Conservation (phyloP, 768 basidiomycete genomes). For the Podaxis rugospora region DNA sequence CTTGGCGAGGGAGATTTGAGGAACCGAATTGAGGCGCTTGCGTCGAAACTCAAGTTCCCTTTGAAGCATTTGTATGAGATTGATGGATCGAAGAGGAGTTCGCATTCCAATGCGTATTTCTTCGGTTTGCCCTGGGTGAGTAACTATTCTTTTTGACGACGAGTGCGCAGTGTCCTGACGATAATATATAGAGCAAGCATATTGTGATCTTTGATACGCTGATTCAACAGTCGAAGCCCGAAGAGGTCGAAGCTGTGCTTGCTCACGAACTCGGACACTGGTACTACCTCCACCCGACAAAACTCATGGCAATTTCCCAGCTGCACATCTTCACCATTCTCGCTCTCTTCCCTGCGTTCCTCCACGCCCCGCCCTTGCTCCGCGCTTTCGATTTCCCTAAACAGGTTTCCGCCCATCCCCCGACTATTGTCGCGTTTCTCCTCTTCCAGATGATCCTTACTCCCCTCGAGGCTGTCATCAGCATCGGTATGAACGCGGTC, state of each 20-base stretch:
- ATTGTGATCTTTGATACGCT: slow-evolving; percentile 98
- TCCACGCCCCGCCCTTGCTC: slow-evolving; percentile 74
- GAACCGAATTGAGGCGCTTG: slow-evolving; percentile 70
- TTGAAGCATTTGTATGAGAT: slow-evolving; percentile 94
- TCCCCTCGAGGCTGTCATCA: slow-evolving; percentile 71
- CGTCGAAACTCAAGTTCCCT: slow-evolving; percentile 84
- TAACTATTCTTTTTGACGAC: neutral
- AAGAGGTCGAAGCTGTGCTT: slow-evolving; percentile 93
- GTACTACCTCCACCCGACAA: slow-evolving; percentile 88
- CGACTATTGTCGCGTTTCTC: slow-evolving; percentile 81
- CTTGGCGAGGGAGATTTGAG: slow-evolving; percentile 76
- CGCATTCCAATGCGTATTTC: slow-evolving; percentile 98
- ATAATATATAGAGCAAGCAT: slow-evolving; percentile 66
- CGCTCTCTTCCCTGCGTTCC: slow-evolving; percentile 85
- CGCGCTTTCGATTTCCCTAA: slow-evolving; percentile 78
- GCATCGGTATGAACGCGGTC: slow-evolving; percentile 74
- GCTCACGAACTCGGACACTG: slow-evolving; percentile 98
- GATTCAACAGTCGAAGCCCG: slow-evolving; percentile 84
- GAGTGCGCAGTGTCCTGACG: neutral
- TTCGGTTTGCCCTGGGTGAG: slow-evolving; percentile 92
- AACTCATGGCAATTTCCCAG: slow-evolving; percentile 83
- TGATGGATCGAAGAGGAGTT: slow-evolving; percentile 93
- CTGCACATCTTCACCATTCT: slow-evolving; percentile 85
- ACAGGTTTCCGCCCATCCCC: slow-evolving; percentile 57
- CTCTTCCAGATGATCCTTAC: slow-evolving; percentile 89